These are phyloP conservation scores for Metschnikowia drakensbergensis DNA, from an alignment of 805 yeast species.

Conservation along the genomic window DNA sequence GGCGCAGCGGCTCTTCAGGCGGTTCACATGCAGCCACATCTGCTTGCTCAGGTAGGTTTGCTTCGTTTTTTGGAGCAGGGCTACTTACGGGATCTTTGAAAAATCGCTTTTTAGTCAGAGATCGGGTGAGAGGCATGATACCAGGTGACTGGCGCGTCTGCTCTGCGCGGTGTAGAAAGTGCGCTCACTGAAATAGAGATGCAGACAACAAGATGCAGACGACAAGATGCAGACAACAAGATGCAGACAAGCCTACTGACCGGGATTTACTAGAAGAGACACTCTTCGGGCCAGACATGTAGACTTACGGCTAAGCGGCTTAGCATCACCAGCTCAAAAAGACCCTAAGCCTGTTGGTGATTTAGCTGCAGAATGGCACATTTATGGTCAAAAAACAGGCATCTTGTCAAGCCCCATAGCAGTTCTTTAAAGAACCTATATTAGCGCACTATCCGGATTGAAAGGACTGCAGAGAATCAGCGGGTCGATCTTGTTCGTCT, in stretches of 20 bases:
- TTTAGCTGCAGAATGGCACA: too few species aligned
- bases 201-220: background rate
- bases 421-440: background rate
- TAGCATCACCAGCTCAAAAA: too few species aligned
- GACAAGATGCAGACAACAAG: background rate
- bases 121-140: conserved; percentile 2
- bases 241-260: too few species aligned
- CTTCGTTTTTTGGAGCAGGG: background rate
- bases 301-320: too few species aligned
- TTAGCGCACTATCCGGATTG: conserved; percentile 15
- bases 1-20: background rate
- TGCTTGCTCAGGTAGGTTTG: background rate
- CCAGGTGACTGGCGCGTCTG: conserved; percentile 1
- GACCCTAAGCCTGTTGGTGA: background rate
- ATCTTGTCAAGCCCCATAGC: too few species aligned
- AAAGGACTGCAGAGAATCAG: conserved; percentile 25
- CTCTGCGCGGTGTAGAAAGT: background rate
- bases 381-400: too few species aligned
- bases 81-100: background rate
- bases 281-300: too few species aligned
- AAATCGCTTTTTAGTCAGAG: conserved; percentile 1
- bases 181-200: too few species aligned
- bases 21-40: background rate
- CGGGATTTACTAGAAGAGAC: too few species aligned
- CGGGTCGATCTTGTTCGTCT: conserved; percentile 22